phyloP scores from a whole-genome alignment of 2,329 filamentous ascomycete genomes.

The Lecanicillium sp. region DNA sequence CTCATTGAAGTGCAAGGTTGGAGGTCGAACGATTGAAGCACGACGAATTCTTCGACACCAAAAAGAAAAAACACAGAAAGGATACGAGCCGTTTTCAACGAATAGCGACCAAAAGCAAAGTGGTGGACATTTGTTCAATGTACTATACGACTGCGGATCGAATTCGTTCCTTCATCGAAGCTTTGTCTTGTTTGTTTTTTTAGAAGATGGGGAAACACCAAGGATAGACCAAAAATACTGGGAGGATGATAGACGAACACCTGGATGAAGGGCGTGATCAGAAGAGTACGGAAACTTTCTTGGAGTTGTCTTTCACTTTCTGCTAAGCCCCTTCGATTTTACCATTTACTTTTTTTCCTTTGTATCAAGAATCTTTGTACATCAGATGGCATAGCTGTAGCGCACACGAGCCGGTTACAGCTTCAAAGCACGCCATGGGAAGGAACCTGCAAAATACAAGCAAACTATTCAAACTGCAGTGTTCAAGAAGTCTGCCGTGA shows the following conservation, averaged over 20 bases:
- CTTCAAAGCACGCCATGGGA: conserved; percentile 1
- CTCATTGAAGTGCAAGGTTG: too few relatives aligned
- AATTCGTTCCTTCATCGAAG: background rate
- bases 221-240: background rate
- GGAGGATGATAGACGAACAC: conserved; percentile 7
- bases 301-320: too few relatives aligned
- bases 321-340: background rate
- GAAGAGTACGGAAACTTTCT: too few relatives aligned
- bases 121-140: background rate
- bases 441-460: conserved; percentile 4
- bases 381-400: conserved; percentile 12
- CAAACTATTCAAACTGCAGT: too few relatives aligned
- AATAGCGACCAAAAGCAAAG: background rate
- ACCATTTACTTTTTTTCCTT: conserved; percentile 6
- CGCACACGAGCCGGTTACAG: too few relatives aligned
- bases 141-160: too few relatives aligned
- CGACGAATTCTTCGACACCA: too few relatives aligned
- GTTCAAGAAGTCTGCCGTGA: too few relatives aligned
- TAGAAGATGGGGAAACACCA: background rate
- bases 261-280: background rate
- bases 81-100: background rate
- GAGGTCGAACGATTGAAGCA: too few relatives aligned
- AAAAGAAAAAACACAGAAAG: background rate
- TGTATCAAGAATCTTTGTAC: conserved; percentile 12
- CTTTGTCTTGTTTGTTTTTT: conserved; percentile 15